Base-by-base conservation (phyloP, 2,329 filamentous ascomycete species). In the Phialemonium atrogriseum region DNA sequence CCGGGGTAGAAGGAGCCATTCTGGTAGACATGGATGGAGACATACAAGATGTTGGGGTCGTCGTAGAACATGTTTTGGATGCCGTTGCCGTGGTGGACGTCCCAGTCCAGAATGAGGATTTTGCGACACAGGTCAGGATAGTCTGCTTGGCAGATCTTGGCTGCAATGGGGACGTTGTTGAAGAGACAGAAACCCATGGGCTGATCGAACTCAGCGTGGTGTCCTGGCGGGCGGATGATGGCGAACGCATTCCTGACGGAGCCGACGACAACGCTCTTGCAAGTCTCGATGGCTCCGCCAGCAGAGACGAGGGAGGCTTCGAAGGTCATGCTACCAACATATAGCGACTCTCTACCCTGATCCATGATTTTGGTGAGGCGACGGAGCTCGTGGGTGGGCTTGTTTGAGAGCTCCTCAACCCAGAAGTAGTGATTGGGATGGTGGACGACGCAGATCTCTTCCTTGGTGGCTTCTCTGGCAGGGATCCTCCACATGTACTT, bases 151-250 rank as follows among this genome's bases (percentile, higher is more conserved):
- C 88, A 95, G 10, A 88, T 83, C 37, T 77, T 81, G n/a, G 87
- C 80, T 2, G 88, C 89, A 36, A 98, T 83, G 13, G 85, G 87
- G 4, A 96, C 91, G 49, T 98, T 98, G 62, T 98, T 95, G 63
- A 96, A 96, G 37, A 96, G 74, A 54, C 91, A 98, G 51, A 98
- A 98, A 0, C 91, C 91, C 71, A 94, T 91, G 1, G 89, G 75
- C 21, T 78, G 68, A 47, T 91, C 73, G 36, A 77, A 79, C 52
- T 98, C 91, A 1, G 91, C 91, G 55, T 98, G 91, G 49, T 98
- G 91, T 0, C 91, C 91, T 0, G 91, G 91, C 2, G 91, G 91
- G 10, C 91, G 77, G 47, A 98, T 94, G 22, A 98, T 81, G 1
- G 91, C 91, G 52, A 98, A 91, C 0, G 85, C 87, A 49, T 98